A percentile compares a stretch with the other conserved stretches of the same genome.
phyloP scores from a whole-genome alignment of 1,284 basidiomycete species.

The Cerioporus squamosus region DNA sequence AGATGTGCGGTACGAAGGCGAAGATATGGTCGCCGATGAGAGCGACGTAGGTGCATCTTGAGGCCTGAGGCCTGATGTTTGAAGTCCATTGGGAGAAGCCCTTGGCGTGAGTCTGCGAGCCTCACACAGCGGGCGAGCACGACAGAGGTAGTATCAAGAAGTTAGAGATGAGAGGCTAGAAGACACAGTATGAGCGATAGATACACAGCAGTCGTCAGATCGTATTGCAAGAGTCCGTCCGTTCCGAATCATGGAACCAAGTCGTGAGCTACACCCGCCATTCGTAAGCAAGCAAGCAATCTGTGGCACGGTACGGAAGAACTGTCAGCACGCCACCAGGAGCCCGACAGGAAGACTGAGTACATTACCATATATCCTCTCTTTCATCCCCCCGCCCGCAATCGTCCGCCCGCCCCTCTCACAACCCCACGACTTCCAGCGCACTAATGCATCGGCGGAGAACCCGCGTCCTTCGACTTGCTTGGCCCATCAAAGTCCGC shows the following conservation, averaged over 20 bases:
- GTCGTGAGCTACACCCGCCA: background rate
- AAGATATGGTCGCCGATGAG: too few relatives aligned
- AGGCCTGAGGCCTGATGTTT: too few relatives aligned
- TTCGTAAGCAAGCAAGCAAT: background rate
- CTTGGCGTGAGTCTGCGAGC: too few relatives aligned
- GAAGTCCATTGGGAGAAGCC: too few relatives aligned
- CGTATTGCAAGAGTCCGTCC: background rate
- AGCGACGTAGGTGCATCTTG: too few relatives aligned
- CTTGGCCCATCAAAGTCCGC: constrained; percentile 43
- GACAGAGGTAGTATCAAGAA: background rate
- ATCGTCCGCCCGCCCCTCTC: background rate
- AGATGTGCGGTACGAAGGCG: too few relatives aligned
- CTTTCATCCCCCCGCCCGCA: background rate
- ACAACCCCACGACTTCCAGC: too few relatives aligned
- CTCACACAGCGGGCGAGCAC: background rate
- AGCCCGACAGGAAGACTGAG: too few relatives aligned
- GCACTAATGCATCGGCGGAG: constrained; percentile 1
- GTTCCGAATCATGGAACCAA: background rate
- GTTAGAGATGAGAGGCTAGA: background rate
- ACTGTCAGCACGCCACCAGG: too few relatives aligned
- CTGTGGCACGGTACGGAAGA: too few relatives aligned
- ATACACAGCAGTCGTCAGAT: background rate
- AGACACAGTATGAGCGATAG: background rate
- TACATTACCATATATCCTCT: background rate
- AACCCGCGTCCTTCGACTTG: constrained; percentile 22